Percentiles rank a stretch among this genome's conserved stretches.
Evolutionary conservation across 495 filamentous ascomycete species (phyloP).

Genomic region (Aspergillus ellipticus): DNA sequence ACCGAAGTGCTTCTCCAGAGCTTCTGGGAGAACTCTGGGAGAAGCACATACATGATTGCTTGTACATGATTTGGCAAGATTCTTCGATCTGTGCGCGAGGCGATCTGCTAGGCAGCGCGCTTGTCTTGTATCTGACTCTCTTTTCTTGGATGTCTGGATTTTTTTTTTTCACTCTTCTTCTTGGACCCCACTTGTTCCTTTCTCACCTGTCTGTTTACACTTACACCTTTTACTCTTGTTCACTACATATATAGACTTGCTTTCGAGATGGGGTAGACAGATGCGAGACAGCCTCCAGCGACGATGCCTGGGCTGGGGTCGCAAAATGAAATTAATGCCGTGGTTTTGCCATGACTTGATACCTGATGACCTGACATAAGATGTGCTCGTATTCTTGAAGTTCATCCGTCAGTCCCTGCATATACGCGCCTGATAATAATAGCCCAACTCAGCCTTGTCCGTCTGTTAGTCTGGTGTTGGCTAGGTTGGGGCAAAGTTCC

Average conservation of each 20-base stretch:
- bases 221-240: constrained; percentile 11
- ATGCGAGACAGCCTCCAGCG: constrained; percentile 3
- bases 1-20: constrained; percentile 19
- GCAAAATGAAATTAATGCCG: constrained; percentile 14
- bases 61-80: constrained; percentile 26
- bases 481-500: too few species aligned
- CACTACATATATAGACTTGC: constrained; percentile 17
- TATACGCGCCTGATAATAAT: too few species aligned
- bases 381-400: neutral
- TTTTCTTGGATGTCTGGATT: constrained; percentile 17
- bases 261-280: constrained; percentile 14
- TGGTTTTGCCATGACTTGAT: neutral
- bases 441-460: neutral
- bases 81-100: constrained; percentile 16
- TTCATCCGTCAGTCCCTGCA: too few species aligned
- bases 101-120: constrained; percentile 13
- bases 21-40: too few species aligned
- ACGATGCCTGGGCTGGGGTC: constrained; percentile 20
- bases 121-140: constrained; percentile 13
- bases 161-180: constrained; percentile 3
- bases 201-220: constrained; percentile 9
- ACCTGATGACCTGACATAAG: neutral
- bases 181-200: constrained; percentile 5
- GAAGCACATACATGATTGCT: constrained; percentile 16
- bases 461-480: too few species aligned